phyloP scores from a whole-genome alignment of 2,329 filamentous ascomycete species.

The Mycosphaerella sp. region DNA sequence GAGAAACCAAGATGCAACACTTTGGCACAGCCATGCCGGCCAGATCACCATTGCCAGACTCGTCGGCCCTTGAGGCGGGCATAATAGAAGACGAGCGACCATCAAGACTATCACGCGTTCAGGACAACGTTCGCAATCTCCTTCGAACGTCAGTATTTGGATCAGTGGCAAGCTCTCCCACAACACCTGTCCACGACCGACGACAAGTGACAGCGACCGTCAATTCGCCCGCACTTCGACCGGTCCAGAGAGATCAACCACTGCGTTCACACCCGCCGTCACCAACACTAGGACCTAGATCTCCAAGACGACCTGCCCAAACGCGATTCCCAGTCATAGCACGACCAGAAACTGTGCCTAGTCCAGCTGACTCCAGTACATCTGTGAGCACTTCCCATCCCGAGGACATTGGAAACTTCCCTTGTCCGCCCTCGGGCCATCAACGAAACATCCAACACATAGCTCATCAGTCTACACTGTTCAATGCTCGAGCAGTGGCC shows the following conservation, averaged over 20 bases:
- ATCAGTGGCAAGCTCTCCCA: slow-evolving; percentile 20
- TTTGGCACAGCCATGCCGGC: slow-evolving; percentile 14
- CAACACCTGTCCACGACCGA: slow-evolving; percentile 15
- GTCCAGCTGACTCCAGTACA: slow-evolving; percentile 16
- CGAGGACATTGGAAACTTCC: slow-evolving; percentile 10
- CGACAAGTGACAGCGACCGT: background rate
- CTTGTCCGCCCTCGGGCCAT: slow-evolving; percentile 22
- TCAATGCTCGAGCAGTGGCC: slow-evolving; percentile 27
- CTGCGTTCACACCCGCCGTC: slow-evolving; percentile 13
- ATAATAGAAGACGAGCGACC: slow-evolving; percentile 30
- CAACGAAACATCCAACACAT: slow-evolving; percentile 21
- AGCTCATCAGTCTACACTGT: slow-evolving; percentile 25
- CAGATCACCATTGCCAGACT: slow-evolving; percentile 29
- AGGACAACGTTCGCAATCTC: slow-evolving; percentile 33
- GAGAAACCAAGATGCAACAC: slow-evolving; percentile 12
- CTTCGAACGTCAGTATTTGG: slow-evolving; percentile 29
- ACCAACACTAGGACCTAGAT: background rate
- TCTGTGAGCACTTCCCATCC: background rate
- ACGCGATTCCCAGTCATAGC: slow-evolving; percentile 5
- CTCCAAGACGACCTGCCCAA: slow-evolving; percentile 5
- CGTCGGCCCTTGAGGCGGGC: slow-evolving; percentile 32
- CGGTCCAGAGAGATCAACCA: slow-evolving; percentile 8
- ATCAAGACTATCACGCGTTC: slow-evolving; percentile 26
- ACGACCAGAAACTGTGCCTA: slow-evolving; percentile 19
- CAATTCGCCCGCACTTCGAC: slow-evolving; percentile 3